Evolutionary conservation across 2,329 filamentous ascomycete species (phyloP), one percentile per base, ranked within the genome.

Genomic region (Chrysosporium queenslandicum): DNA sequence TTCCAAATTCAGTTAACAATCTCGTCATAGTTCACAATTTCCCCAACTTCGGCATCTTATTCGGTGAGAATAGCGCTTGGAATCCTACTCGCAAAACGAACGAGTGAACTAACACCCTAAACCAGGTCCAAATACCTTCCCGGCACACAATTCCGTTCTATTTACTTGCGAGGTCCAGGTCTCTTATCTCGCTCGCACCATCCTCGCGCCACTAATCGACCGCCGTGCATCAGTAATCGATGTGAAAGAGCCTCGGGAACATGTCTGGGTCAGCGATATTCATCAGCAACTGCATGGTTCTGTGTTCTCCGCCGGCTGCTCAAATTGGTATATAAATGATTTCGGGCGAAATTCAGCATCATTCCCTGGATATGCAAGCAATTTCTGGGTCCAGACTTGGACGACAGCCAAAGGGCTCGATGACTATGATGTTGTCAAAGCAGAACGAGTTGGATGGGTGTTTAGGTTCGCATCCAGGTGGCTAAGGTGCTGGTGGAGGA

Each of bases 311-410:
- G 66, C 60, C 0, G 67, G 61, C 25, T 73, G 70, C 50, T 67
- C 63, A 16, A 72, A 72, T 55, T 73, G 68, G 70, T 72, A 73
- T 53, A 70, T 73, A 39, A 63, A 64, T 53, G 56, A 62, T 4
- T 58, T 59, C 20, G 69, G 70, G 0, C 62, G 67, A 2, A 72
- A 72, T 47, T 57, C 66, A 0, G 68, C 68, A 0, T 66, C 64
- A 3, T 70, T 66, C 66, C 68, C 67, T 1, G 65, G 67, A 7
- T 56, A 56, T 11, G 52, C 52, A 2, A 14, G 46, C 27, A 34
- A 48, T 20, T 36, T 48, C n/a, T 48, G 46, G 46, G 21, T 34
- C n/a, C 27, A 48, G 46, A 48, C 46, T 3, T 48, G 46, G 46
- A 34, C 21, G 12, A 37, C 46, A 14, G 32, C 46, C 16, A 48